Evolutionary conservation across 352 stramenopile species (phyloP).

Genomic region (Phytopythium aichiense): DNA sequence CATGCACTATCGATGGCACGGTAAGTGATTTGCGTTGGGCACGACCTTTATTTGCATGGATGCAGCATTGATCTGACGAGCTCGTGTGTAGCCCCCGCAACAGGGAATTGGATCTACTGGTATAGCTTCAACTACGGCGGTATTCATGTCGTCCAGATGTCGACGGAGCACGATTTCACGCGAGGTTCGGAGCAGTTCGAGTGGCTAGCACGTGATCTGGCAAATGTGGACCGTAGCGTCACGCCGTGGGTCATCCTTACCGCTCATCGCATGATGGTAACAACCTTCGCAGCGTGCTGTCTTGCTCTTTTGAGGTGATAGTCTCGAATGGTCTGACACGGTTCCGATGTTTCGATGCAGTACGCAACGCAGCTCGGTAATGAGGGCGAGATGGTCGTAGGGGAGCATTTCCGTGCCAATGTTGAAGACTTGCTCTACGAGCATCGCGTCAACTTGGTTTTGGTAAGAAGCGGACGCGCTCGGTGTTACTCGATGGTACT

Average conservation of each 20-base stretch:
- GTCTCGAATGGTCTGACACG: neutral
- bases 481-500: no score
- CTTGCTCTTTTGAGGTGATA: neutral
- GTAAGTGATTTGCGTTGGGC: conserved; percentile 15
- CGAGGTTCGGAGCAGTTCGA: conserved; percentile 80
- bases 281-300: neutral
- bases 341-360: conserved; percentile 12
- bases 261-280: conserved; percentile 85
- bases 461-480: conserved; percentile 32
- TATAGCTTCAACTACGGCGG: conserved; percentile 89
- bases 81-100: conserved; percentile 39
- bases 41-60: neutral
- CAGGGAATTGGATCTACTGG: conserved; percentile 73
- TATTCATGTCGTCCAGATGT: conserved; percentile 90
- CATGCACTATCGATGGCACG: conserved; percentile 64
- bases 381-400: conserved; percentile 60
- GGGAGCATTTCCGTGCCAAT: conserved; percentile 75
- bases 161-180: conserved; percentile 88
- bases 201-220: conserved; percentile 83
- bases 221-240: conserved; percentile 62
- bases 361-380: conserved; percentile 54
- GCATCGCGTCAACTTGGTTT: conserved; percentile 86
- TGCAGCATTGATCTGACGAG: conserved; percentile 2
- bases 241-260: conserved; percentile 92
- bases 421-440: conserved; percentile 86